Evolutionary conservation across 164 flowering plant genomes (phyloP).

Genomic region (Cinnamomum micranthum): DNA sequence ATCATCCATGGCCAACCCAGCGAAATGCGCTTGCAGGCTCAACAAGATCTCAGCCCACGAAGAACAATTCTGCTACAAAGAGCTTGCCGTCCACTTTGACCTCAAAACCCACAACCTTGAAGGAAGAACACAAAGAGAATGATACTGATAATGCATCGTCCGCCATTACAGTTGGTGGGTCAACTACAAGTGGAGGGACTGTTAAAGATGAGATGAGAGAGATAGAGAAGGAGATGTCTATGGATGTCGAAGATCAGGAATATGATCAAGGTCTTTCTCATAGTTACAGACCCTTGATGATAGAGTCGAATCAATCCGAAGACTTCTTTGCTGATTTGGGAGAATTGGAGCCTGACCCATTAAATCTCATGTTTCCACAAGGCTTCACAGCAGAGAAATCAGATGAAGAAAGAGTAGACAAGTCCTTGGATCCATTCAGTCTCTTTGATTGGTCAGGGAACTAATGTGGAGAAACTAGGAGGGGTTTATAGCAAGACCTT

Average conservation of each 20-base stretch:
- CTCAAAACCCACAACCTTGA: conserved; percentile 19
- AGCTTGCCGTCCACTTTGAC: conserved; percentile 18
- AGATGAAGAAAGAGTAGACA: conserved; percentile 24
- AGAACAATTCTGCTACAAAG: conserved; percentile 29
- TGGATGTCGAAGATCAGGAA: conserved; percentile 20
- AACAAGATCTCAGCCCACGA: conserved; percentile 59
- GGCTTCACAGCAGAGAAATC: conserved; percentile 31
- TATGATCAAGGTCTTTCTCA: conserved; percentile 27
- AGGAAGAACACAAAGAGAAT: conserved; percentile 40
- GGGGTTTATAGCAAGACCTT: conserved; percentile 41
- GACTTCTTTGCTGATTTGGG: conserved; percentile 69
- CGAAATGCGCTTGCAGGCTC: conserved; percentile 92
- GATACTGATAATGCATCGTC: conserved; percentile 12
- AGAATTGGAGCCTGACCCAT: conserved; percentile 60
- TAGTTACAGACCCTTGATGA: conserved; percentile 31
- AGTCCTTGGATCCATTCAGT: conserved; percentile 51
- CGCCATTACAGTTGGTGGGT: background rate
- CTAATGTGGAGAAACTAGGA: conserved; percentile 26
- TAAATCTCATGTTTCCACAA: conserved; percentile 43
- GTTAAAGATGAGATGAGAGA: conserved; percentile 50
- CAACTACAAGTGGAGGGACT: conserved; percentile 7
- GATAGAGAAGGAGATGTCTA: conserved; percentile 20
- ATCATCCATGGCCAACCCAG: conserved; percentile 97
- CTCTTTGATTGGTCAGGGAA: conserved; percentile 56
- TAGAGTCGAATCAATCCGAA: conserved; percentile 30